Conservation (phyloP, 164 flowering plant genomes). For the Liriodendron chinense region DNA sequence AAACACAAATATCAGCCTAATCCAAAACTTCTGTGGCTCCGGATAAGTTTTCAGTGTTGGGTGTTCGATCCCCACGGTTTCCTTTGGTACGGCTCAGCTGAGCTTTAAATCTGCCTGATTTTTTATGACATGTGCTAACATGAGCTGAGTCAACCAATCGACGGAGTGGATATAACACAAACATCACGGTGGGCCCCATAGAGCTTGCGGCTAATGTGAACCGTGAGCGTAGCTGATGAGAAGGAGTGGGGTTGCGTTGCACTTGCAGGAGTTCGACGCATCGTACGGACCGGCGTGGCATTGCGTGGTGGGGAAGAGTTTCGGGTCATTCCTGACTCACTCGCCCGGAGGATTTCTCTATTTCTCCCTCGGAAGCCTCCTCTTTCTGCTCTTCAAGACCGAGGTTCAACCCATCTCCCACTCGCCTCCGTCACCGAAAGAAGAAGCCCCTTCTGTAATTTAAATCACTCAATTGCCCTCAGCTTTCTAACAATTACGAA, state of each 20-base stretch:
- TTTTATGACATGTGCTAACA: no score
- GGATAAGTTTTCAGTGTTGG: no score
- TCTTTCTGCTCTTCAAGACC: conserved; percentile 87
- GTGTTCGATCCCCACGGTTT: no score
- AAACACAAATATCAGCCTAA: no score
- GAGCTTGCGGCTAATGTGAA: background rate
- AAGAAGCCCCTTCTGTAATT: background rate
- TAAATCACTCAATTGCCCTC: no score
- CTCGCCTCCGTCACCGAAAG: background rate
- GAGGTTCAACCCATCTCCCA: conserved; percentile 32
- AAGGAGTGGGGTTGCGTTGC: background rate
- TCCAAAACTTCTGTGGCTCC: no score
- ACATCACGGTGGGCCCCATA: background rate
- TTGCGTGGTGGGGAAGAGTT: conserved; percentile 92
- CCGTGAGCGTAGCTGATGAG: background rate
- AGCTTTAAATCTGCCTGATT: no score
- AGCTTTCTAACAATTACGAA: no score
- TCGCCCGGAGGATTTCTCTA: conserved; percentile 85
- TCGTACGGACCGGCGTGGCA: conserved; percentile 99
- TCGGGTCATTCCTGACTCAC: conserved; percentile 92
- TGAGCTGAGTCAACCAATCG: no score
- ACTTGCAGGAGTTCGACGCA: conserved; percentile 77
- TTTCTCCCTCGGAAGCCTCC: conserved; percentile 78
- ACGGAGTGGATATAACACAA: no score
- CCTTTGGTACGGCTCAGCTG: no score